phyloP scores from a whole-genome alignment of 2,329 filamentous ascomycete species.

The Gnomoniopsis sp. region DNA sequence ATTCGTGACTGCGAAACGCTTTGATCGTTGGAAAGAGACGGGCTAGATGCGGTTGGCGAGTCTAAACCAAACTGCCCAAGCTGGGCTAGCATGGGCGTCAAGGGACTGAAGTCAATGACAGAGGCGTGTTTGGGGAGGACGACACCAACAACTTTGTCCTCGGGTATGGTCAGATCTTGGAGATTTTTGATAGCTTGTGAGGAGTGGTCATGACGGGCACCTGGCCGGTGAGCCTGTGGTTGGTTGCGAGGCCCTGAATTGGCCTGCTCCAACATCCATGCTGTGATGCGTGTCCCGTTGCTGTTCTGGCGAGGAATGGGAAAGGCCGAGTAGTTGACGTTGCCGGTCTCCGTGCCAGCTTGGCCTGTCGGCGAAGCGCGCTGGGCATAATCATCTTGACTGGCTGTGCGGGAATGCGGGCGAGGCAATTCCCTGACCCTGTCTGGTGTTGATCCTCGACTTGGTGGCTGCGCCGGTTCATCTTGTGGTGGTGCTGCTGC shows the following conservation, averaged over 20 bases:
- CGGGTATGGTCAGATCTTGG: conserved; percentile 9
- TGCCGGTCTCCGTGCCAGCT: not conserved
- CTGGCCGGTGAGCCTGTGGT: not conserved
- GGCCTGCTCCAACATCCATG: conserved; percentile 11
- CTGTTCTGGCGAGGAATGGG: conserved; percentile 1
- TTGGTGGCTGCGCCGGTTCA: not conserved
- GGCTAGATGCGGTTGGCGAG: not conserved
- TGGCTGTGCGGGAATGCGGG: not conserved
- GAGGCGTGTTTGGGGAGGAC: conserved; percentile 5
- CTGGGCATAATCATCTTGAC: not conserved
- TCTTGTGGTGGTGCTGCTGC: not conserved
- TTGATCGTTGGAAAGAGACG: not conserved
- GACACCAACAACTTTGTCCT: conserved; percentile 10
- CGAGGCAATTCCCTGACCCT: not conserved
- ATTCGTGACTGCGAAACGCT: conserved; percentile 8
- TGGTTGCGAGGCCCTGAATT: not conserved
- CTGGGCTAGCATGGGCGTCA: conserved; percentile 13
- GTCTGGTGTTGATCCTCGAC: conserved; percentile 4
- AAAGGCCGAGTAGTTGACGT: not conserved
- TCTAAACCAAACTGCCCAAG: conserved; percentile 9
- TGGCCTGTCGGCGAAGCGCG: not conserved
- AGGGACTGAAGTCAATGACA: conserved; percentile 12
- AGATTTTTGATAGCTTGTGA: conserved; percentile 5
- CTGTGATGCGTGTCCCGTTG: conserved; percentile 3
- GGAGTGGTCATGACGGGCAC: conserved; percentile 6